phyloP scores from a whole-genome alignment of 257 asterid genomes.

The Nicotiana sylvestris region DNA sequence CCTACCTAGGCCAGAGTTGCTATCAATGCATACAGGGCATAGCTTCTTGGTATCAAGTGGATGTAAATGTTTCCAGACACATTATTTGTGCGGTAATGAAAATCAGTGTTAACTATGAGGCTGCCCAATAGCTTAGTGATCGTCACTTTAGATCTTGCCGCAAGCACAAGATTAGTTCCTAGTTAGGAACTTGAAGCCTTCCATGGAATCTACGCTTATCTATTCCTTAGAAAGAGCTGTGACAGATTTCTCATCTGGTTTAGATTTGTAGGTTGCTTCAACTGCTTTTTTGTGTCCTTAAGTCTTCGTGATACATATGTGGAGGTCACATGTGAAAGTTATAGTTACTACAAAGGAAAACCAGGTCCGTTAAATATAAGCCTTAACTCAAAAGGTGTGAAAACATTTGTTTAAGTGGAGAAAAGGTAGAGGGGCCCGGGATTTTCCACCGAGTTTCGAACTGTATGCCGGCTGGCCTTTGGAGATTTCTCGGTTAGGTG shows the following conservation, averaged over 20 bases:
- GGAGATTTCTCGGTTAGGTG: background rate
- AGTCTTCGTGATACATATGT: background rate
- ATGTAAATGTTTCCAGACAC: background rate
- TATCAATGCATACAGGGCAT: background rate
- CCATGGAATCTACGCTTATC: background rate
- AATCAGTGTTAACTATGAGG: background rate
- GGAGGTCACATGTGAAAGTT: conserved; percentile 4
- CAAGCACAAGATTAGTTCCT: background rate
- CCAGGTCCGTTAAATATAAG: background rate
- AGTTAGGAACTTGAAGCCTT: background rate
- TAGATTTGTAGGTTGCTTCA: background rate
- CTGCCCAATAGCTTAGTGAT: background rate
- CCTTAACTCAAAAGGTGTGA: background rate
- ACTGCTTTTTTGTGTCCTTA: background rate
- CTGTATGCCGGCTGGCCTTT: background rate
- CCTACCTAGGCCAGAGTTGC: background rate
- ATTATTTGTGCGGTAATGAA: background rate
- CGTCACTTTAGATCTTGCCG: background rate
- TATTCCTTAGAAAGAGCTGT: background rate
- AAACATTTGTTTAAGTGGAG: background rate
- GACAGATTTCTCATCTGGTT: background rate
- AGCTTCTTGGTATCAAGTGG: background rate
- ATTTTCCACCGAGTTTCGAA: background rate
- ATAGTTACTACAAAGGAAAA: background rate
- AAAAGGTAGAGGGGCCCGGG: background rate